These are phyloP conservation scores for Pseudopyrenochaeta lycopersici DNA, from an alignment of 2,329 filamentous ascomycete genomes.

Conservation along the genomic window DNA sequence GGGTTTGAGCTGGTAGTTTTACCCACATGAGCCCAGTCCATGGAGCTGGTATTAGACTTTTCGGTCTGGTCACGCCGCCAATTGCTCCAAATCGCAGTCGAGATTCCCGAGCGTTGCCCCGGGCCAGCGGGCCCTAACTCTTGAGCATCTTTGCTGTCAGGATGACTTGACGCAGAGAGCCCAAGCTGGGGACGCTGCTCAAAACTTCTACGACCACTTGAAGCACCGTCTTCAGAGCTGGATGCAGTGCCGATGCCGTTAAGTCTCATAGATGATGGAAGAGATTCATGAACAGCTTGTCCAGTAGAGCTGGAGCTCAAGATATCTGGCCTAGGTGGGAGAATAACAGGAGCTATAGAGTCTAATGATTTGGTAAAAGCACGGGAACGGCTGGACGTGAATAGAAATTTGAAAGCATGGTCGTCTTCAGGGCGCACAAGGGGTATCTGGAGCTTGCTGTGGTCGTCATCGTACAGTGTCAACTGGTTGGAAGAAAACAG, in stretches of 20 bases:
- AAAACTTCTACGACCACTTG: constrained; percentile 38
- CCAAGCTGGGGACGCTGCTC: constrained; percentile 40
- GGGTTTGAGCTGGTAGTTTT: constrained; percentile 64
- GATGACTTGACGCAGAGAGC: constrained; percentile 23
- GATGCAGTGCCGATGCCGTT: constrained; percentile 22
- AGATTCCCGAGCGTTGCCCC: constrained; percentile 39
- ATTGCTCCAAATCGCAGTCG: constrained; percentile 58
- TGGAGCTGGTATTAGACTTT: constrained; percentile 42
- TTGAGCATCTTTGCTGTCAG: constrained; percentile 31
- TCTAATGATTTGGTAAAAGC: constrained; percentile 7
- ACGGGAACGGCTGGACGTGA: constrained; percentile 59
- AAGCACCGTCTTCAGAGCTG: constrained; percentile 41
- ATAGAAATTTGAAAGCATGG: constrained; percentile 77
- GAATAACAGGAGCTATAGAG: constrained; percentile 1
- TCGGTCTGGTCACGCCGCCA: constrained; percentile 56
- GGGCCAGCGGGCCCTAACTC: constrained; percentile 27
- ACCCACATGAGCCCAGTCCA: constrained; percentile 66
- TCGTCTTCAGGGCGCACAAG: constrained; percentile 94
- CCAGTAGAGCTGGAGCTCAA: constrained; percentile 8
- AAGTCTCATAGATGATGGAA: constrained; percentile 10
- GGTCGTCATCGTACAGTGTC: constrained; percentile 84
- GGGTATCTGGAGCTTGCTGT: constrained; percentile 87
- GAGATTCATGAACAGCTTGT: constrained; percentile 9
- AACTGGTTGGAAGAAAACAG: constrained; percentile 92
- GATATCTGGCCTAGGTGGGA: constrained; percentile 5